Conservation (phyloP, 805 yeast species). For the Metschnikowia corniflorae region DNA sequence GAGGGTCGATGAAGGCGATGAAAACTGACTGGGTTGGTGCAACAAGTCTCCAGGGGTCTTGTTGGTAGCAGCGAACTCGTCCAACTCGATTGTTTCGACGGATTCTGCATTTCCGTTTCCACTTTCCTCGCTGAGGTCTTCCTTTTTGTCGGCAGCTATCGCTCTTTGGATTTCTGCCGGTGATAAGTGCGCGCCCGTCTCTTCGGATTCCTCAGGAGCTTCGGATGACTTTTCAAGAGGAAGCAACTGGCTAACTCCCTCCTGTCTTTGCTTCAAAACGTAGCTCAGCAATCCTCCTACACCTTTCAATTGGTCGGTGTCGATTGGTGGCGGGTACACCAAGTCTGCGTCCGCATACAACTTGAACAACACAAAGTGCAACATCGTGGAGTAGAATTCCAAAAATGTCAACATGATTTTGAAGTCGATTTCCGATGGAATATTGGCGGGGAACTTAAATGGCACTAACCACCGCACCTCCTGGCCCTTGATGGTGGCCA, state of each 20-base stretch:
- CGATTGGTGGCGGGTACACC: conserved; percentile 87
- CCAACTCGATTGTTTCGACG: conserved; percentile 42
- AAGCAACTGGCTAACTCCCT: conserved; percentile 33
- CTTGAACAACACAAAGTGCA: conserved; percentile 83
- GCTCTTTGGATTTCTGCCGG: conserved; percentile 46
- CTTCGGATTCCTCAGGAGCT: conserved; percentile 19
- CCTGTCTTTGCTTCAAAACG: conserved; percentile 57
- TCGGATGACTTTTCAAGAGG: conserved; percentile 24
- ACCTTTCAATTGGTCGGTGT: conserved; percentile 68
- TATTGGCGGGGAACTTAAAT: conserved; percentile 92
- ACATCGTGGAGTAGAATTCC: conserved; percentile 89
- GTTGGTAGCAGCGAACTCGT: conserved; percentile 62
- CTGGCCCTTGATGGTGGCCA: conserved; percentile 86
- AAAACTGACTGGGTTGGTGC: conserved; percentile 56
- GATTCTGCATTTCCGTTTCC: conserved; percentile 13
- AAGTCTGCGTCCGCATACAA: conserved; percentile 82
- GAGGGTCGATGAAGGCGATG: conserved; percentile 59
- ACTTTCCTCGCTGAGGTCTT: conserved; percentile 39
- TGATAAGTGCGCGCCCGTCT: conserved; percentile 36
- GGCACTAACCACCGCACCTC: conserved; percentile 96
- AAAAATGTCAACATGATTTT: conserved; percentile 94
- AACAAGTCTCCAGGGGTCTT: conserved; percentile 68
- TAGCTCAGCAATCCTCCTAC: conserved; percentile 87
- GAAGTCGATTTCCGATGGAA: conserved; percentile 92
- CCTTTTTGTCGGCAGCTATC: conserved; percentile 43